Evolutionary conservation across 2,329 filamentous ascomycete genomes (phyloP).

Genomic region (Colletotrichum sp.): DNA sequence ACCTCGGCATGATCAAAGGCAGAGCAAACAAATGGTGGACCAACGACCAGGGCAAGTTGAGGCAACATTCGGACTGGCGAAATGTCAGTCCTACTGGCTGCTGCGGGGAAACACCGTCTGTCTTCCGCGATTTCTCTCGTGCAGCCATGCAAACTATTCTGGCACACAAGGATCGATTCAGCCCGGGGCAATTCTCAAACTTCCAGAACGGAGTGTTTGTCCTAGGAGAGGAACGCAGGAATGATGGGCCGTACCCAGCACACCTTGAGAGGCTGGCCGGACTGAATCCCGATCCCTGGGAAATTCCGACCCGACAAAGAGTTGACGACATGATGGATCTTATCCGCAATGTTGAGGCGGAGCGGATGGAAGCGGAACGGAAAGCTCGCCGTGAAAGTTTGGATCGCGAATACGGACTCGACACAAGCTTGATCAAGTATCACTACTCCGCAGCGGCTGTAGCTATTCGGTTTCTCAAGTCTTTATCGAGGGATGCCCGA

Average conservation of each 20-base stretch:
- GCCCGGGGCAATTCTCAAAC: neutral
- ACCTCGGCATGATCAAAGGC: too few species aligned
- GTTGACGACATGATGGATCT: neutral
- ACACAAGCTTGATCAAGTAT: neutral
- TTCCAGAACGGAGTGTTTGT: neutral
- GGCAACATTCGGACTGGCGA: neutral
- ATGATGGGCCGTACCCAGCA: too few species aligned
- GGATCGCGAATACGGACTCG: neutral
- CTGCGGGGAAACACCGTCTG: neutral
- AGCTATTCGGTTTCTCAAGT: rapidly evolving
- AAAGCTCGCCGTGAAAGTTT: neutral
- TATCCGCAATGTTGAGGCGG: too few species aligned
- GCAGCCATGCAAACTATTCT: neutral
- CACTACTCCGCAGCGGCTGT: rapidly evolving
- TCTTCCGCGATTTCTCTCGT: neutral
- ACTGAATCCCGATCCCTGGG: neutral
- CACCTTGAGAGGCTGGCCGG: neutral
- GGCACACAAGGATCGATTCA: neutral
- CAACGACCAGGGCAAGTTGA: too few species aligned
- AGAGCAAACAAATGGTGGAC: too few species aligned
- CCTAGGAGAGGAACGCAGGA: too few species aligned
- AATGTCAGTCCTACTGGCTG: neutral
- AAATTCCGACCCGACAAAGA: rapidly evolving
- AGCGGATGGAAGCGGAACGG: too few species aligned
- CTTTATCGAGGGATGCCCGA: neutral